These are phyloP conservation scores for Inosperma sp. DNA, from an alignment of 768 basidiomycete genomes.

Conservation along the genomic window DNA sequence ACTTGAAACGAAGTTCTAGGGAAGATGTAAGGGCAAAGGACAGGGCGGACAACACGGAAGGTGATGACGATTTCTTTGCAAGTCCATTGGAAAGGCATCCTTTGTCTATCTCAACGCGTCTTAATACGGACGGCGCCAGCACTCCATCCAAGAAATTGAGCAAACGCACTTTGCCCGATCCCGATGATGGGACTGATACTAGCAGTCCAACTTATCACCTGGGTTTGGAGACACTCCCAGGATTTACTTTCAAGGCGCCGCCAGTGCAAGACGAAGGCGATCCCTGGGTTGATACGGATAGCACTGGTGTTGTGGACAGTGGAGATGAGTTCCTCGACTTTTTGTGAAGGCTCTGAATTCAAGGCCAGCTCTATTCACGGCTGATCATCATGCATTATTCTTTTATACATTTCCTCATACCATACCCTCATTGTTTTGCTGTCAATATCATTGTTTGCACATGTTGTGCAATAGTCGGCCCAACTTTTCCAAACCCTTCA, in stretches of 20 bases:
- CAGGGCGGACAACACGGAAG: background rate
- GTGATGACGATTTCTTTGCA: background rate
- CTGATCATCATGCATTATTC: no score
- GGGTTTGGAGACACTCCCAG: background rate
- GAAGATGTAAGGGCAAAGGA: no score
- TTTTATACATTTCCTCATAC: no score
- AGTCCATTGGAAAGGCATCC: background rate
- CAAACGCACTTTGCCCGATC: constrained; percentile 9
- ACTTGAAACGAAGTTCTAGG: no score
- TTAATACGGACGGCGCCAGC: background rate
- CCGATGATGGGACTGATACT: background rate
- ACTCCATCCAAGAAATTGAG: background rate
- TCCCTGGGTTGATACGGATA: constrained; percentile 25
- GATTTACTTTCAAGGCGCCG: background rate
- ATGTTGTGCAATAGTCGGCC: no score
- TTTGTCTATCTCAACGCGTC: background rate
- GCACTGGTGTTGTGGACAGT: constrained; percentile 7
- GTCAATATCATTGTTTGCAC: no score
- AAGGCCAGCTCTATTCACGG: no score
- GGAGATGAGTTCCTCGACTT: background rate
- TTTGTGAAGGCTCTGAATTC: no score
- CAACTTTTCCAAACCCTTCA: no score
- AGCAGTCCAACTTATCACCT: no score
- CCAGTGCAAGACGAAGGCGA: constrained; percentile 19
- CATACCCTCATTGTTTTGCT: no score